These are phyloP conservation scores for Talaromyces rugulosus DNA, from an alignment of 2,329 filamentous ascomycete genomes.

Conservation along the genomic window DNA sequence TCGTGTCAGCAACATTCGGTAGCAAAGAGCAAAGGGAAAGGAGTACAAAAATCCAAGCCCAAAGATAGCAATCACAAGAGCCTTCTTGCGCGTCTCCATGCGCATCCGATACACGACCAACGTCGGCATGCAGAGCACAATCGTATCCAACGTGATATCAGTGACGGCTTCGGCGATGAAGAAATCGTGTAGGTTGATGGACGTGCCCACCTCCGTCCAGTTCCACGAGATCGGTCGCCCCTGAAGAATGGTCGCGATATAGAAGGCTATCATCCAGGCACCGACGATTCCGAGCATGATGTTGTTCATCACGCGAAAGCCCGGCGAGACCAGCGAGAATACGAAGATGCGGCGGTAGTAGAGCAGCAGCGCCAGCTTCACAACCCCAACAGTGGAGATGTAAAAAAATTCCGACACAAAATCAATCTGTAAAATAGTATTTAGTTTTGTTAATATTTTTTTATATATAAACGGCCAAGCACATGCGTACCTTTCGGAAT, in stretches of 20 bases:
- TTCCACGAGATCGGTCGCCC: conserved; percentile 7
- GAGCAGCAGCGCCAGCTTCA: conserved; percentile 3
- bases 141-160: conserved; percentile 3
- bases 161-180: conserved; percentile 6
- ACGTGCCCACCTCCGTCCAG: conserved; percentile 4
- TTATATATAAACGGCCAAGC: background rate
- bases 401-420: conserved; percentile 10
- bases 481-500: conserved; percentile 1
- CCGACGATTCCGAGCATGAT: background rate
- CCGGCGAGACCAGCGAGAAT: background rate
- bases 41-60: conserved; percentile 7
- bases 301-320: conserved; percentile 1
- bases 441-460: background rate
- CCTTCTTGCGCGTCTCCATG: conserved; percentile 1
- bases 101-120: conserved; percentile 4
- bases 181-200: conserved; percentile 7
- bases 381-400: conserved; percentile 5
- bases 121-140: conserved; percentile 6
- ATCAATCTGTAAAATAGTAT: background rate
- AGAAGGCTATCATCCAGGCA: conserved; percentile 2
- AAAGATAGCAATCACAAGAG: conserved; percentile 7
- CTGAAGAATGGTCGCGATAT: conserved; percentile 3
- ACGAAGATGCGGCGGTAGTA: conserved; percentile 8
- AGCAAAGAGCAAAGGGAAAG: background rate
- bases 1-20: background rate